A percentile compares a stretch with the other conserved stretches of the same genome.
Conservation (phyloP, 306 rosid genomes). For the Pyrus communis region DNA sequence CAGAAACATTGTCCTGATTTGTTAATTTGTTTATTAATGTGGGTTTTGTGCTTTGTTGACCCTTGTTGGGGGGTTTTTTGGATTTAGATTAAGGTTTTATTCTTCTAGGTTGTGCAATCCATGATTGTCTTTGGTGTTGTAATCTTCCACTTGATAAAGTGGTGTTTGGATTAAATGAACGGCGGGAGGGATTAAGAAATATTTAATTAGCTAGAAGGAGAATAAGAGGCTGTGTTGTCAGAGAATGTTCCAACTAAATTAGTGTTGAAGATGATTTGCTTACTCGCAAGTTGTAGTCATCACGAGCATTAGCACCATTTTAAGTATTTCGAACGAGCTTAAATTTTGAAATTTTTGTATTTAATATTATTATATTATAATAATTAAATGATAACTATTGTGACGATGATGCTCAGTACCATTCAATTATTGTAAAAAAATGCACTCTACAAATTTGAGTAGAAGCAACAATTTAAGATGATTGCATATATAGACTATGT, state of each 20-base stretch:
- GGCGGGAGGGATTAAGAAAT: neutral
- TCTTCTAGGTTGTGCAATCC: constrained; percentile 1
- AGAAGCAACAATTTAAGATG: neutral
- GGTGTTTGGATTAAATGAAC: constrained; percentile 22
- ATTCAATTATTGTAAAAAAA: neutral
- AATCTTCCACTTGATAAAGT: constrained; percentile 12
- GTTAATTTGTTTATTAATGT: constrained; percentile 20
- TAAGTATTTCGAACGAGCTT: too few relatives aligned
- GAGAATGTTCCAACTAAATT: neutral
- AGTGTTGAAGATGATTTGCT: neutral
- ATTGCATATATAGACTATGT: too few relatives aligned
- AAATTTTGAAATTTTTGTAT: too few relatives aligned
- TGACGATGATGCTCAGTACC: too few relatives aligned
- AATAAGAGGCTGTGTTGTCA: neutral
- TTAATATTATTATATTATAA: too few relatives aligned
- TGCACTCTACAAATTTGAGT: neutral
- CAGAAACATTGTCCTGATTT: constrained; percentile 10
- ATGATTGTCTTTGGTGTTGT: constrained; percentile 35
- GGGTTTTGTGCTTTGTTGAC: constrained; percentile 34
- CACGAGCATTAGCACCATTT: neutral
- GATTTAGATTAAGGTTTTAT: constrained; percentile 12
- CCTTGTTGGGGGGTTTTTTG: constrained; percentile 8
- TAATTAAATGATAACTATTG: too few relatives aligned
- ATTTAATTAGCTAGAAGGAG: neutral
- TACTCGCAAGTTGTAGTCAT: neutral